Conservation (phyloP, 345 rosid genomes). For the Eucalyptus erythrocorys region DNA sequence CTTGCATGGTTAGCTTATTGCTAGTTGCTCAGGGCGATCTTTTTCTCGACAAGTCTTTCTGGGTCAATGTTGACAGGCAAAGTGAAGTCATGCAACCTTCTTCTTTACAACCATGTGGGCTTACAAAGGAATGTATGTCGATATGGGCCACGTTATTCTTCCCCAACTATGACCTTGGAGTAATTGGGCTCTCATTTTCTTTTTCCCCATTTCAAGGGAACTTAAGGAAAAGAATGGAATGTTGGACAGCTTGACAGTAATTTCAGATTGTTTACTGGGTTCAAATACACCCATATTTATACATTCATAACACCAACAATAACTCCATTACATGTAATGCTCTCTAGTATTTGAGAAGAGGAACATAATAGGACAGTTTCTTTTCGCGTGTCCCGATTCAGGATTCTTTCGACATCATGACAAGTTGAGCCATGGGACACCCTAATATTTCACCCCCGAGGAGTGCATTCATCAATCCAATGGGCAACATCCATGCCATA, state of each 20-base stretch:
- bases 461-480: background rate
- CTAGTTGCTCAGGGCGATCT: too few species aligned
- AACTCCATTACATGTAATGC: background rate
- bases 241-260: background rate
- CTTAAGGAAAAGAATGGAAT: background rate
- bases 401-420: background rate
- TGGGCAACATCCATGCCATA: background rate
- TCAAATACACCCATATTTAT: background rate
- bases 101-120: background rate
- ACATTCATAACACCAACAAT: background rate
- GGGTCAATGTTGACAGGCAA: too few species aligned
- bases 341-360: background rate
- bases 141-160: constrained; percentile 47
- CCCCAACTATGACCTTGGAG: background rate
- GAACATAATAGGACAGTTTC: background rate
- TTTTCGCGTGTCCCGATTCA: background rate
- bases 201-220: background rate
- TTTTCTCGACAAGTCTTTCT: too few species aligned
- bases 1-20: too few species aligned
- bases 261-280: background rate
- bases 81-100: too few species aligned
- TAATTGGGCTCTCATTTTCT: background rate
- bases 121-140: constrained; percentile 60
- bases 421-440: background rate
- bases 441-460: background rate